phyloP scores from a whole-genome alignment of 2,329 filamentous ascomycete species.

The Ceratocystis papillata region DNA sequence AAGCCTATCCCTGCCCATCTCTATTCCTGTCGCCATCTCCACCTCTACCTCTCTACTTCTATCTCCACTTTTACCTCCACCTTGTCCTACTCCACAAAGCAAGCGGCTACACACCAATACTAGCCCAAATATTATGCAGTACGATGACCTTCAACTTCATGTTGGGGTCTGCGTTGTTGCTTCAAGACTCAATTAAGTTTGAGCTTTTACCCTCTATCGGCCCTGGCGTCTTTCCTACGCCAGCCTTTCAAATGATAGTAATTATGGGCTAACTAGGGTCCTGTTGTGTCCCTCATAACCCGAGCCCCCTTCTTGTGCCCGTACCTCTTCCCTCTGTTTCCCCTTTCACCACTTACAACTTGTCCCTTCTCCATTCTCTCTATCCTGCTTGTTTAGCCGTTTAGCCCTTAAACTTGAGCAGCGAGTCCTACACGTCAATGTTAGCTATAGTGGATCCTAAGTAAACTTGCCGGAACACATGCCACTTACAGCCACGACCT shows the following conservation, averaged over 20 bases:
- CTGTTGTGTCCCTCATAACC: neutral
- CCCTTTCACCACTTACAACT: neutral
- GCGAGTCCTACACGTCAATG: conserved; percentile 41
- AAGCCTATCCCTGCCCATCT: neutral
- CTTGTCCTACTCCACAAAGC: too few species aligned
- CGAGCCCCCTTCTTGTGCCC: neutral
- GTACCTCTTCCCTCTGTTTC: neutral
- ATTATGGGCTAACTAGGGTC: neutral
- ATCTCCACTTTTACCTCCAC: neutral
- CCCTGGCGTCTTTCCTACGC: neutral
- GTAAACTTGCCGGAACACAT: neutral
- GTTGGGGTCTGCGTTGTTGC: neutral
- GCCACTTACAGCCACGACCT: conserved; percentile 58
- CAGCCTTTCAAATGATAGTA: neutral
- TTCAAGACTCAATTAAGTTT: neutral
- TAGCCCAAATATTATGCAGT: too few species aligned
- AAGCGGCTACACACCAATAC: too few species aligned
- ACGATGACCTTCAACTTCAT: too few species aligned
- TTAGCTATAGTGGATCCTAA: conserved; percentile 11
- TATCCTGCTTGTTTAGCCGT: conserved; percentile 35
- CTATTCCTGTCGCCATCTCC: neutral
- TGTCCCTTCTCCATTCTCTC: neutral
- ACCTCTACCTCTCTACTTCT: neutral
- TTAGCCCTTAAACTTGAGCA: conserved; percentile 60
- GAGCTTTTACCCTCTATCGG: neutral